Base-by-base conservation (phyloP, 2,329 filamentous ascomycete species). In the Sphaerulina vaccinii region DNA sequence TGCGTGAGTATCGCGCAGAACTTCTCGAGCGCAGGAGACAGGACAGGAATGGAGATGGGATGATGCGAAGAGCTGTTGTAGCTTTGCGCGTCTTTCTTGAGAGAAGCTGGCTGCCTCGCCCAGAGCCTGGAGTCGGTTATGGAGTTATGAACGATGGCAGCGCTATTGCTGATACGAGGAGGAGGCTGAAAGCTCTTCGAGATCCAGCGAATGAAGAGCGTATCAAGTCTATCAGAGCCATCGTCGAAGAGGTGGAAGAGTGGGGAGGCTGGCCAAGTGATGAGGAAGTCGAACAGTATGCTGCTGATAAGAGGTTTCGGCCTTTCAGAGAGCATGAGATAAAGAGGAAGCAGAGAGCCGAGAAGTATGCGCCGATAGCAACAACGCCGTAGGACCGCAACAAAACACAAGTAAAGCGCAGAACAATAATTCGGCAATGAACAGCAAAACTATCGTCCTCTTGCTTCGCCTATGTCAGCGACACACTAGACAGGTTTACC, bases 1-100 rank as follows among this genome's bases (percentile, higher is more conserved):
- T 86, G 58, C 68, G 79, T 0, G 59, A 68, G 19, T 69, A 82
- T 57, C 77, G 77, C 69, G 63, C 65, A 5, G 66, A 67, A 33
- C 52, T 73, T 1, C 23, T 37, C 2, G 51, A 62, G 37, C 52
- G 58, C 18, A 50, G 54, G 41, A 62, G 66, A 9, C 46, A 56
- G 10, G 64, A 67, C 32, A 57, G 65, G 7, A 70, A 63, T 6
- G 65, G 62, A 40, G 61, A 47, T 53, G 65, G 49, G 41, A 61
- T 59, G 58, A 63, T 74, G 55, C 67, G 70, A 32, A 62, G 60
- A 27, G 66, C 65, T 1, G 57, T 77, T 3, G 61, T 73, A 1
- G 73, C 73, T 1, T 36, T 76, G 44, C 62, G 74, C 5, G 68
- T 71, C 3, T 73, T 70, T 47, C 52, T 76, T 7, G 72, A 76